These are phyloP conservation scores for Ophiosphaerella herpotricha DNA, from an alignment of 2,329 filamentous ascomycete species.

Conservation along the genomic window DNA sequence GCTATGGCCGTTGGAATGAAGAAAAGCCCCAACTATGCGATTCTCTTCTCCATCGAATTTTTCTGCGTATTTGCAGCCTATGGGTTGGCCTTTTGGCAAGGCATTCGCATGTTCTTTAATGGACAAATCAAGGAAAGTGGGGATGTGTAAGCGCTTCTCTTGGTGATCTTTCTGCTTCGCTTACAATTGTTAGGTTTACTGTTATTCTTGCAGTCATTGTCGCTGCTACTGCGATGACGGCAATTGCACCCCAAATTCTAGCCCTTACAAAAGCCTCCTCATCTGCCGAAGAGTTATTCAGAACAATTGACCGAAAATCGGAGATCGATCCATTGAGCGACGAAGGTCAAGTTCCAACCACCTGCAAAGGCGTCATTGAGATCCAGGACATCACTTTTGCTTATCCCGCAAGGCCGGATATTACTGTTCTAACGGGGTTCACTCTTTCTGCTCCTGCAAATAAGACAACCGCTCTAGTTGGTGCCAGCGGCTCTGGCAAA, in stretches of 20 bases:
- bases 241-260: conserved; percentile 87
- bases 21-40: conserved; percentile 50
- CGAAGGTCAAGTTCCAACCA: conserved; percentile 23
- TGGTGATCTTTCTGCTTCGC: not conserved
- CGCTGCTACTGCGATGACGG: conserved; percentile 71
- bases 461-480: conserved; percentile 90
- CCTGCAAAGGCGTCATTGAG: conserved; percentile 62
- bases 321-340: conserved; percentile 66
- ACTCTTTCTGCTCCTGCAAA: conserved; percentile 80
- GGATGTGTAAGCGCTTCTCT: conserved; percentile 29
- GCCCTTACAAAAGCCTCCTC: conserved; percentile 54
- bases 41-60: conserved; percentile 50
- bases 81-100: conserved; percentile 56
- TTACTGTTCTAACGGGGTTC: conserved; percentile 83
- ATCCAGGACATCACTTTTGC: conserved; percentile 84
- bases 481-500: conserved; percentile 92
- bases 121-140: conserved; percentile 55
- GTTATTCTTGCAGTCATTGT: conserved; percentile 44
- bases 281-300: conserved; percentile 40
- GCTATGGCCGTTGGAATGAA: conserved; percentile 53
- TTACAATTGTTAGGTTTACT: conserved; percentile 17
- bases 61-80: conserved; percentile 50
- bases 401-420: conserved; percentile 89
- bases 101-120: conserved; percentile 60
- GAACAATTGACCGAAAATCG: conserved; percentile 76